Evolutionary conservation across 106 monocot species (phyloP), one percentile per base, ranked within the genome.

Genomic region (Phalaenopsis aphrodite): DNA sequence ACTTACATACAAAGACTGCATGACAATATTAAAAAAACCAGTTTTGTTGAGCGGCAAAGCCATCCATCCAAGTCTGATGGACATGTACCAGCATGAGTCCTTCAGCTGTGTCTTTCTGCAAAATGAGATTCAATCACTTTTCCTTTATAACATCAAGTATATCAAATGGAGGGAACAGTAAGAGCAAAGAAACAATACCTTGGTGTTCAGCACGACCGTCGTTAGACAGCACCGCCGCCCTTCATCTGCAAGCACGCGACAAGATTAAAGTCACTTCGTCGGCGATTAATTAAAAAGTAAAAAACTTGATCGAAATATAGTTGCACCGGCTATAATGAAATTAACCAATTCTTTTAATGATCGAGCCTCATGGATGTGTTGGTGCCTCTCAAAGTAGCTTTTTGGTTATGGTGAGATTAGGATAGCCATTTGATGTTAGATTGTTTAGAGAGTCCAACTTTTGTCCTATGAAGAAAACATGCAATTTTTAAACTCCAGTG

Each of bases 51-150:
- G 81, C 85, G 16, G 72, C 39, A 52, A 83, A 83, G 55, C 87
- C 91, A 41, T 90, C 88, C 48, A 95, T 81, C 92, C 92, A 92
- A 75, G 92, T 85, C 80, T 95, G 88, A 77, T 95, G 95, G 19
- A 95, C 72, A 39, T 90, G 89, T 30, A 79, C 36, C 42, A 90
- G 19, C 39, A 65, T 39, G 30, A 92, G 85, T 42, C 88, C 90
- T 73, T 45, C 75, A 7, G 90, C 77, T 17, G 73, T 81, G 67
- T 90, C 92, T 48, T 80, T 77, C 95, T 95, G 88, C 21, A 24
- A 81, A 57, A 79, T 48, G 3, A 65, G 16, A 49, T 3, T 9
- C 55, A 74, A 38, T 45, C 48, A 86, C 55, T 47, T 30, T 9
- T 4, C 46, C 72, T 37, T 72, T 42, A 79, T 47, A 12, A 18